Conservation (phyloP, 2,329 filamentous ascomycete species). For the Zymoseptoria tritici region DNA sequence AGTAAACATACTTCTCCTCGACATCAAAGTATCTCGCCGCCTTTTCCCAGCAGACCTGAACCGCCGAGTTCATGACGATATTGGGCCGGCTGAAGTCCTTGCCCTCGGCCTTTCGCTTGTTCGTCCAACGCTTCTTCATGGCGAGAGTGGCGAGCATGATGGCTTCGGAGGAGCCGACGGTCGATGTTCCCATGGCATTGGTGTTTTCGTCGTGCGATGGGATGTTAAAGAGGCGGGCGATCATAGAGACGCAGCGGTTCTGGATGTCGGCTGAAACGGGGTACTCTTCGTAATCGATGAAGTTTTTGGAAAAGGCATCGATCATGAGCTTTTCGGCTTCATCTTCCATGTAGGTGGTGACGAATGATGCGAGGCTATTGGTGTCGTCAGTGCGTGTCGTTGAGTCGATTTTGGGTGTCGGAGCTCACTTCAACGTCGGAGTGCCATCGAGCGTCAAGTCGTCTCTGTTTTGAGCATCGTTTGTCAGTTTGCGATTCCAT, state of each 20-base stretch:
- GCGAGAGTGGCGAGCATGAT: slow-evolving; percentile 77
- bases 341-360: slow-evolving; percentile 96
- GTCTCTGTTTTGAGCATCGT: slow-evolving; percentile 43
- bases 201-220: slow-evolving; percentile 50
- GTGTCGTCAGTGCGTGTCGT: slow-evolving; percentile 7
- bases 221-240: slow-evolving; percentile 79
- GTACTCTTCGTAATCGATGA: slow-evolving; percentile 51
- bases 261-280: slow-evolving; percentile 52
- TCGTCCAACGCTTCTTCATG: slow-evolving; percentile 94
- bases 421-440: slow-evolving; percentile 67
- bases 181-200: slow-evolving; percentile 76
- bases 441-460: slow-evolving; percentile 87
- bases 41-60: slow-evolving; percentile 98
- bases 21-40: slow-evolving; percentile 55
- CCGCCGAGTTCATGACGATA: slow-evolving; percentile 90
- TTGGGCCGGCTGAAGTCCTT: slow-evolving; percentile 78
- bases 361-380: slow-evolving; percentile 75
- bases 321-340: slow-evolving; percentile 94
- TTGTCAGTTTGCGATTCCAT: background rate
- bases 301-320: slow-evolving; percentile 89
- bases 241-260: slow-evolving; percentile 71
- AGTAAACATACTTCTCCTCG: slow-evolving; percentile 73
- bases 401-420: background rate
- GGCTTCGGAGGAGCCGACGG: slow-evolving; percentile 81
- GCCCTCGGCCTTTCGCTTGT: slow-evolving; percentile 72